Evolutionary conservation across 345 rosid species (phyloP).

Genomic region (Psidium guajava): DNA sequence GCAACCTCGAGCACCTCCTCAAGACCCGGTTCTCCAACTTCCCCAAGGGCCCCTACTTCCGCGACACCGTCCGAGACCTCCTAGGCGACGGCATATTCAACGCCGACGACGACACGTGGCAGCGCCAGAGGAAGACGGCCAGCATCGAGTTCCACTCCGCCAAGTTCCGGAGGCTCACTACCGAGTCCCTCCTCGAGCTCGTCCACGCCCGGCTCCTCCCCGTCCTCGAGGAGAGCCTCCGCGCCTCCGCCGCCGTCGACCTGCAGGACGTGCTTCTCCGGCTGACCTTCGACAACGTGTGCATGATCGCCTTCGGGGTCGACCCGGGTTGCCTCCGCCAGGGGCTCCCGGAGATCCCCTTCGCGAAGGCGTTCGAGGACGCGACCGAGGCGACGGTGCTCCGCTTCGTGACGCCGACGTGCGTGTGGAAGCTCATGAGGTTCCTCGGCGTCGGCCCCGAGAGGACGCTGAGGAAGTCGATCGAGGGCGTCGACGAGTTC

Average conservation of each 20-base stretch:
- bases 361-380: constrained; percentile 83
- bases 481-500: constrained; percentile 64
- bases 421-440: constrained; percentile 76
- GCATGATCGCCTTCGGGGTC: constrained; percentile 91
- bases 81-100: constrained; percentile 85
- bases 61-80: constrained; percentile 59
- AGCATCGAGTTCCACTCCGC: constrained; percentile 93
- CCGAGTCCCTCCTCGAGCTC: constrained; percentile 55
- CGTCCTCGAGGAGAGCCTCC: constrained; percentile 44
- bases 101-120: constrained; percentile 86
- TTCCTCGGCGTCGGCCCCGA: constrained; percentile 58
- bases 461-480: constrained; percentile 58
- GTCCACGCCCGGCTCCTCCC: constrained; percentile 71
- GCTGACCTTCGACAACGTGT: constrained; percentile 82
- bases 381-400: constrained; percentile 67
- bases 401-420: constrained; percentile 71
- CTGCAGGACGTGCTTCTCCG: constrained; percentile 73
- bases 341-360: constrained; percentile 57
- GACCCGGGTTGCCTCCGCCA: constrained; percentile 78
- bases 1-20: constrained; percentile 81
- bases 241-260: constrained; percentile 33
- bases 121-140: constrained; percentile 70
- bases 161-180: constrained; percentile 61
- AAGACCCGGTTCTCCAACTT: constrained; percentile 71
- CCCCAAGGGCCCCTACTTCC: constrained; percentile 79